phyloP scores from a whole-genome alignment of 345 rosid genomes.

The Combretum micranthum region DNA sequence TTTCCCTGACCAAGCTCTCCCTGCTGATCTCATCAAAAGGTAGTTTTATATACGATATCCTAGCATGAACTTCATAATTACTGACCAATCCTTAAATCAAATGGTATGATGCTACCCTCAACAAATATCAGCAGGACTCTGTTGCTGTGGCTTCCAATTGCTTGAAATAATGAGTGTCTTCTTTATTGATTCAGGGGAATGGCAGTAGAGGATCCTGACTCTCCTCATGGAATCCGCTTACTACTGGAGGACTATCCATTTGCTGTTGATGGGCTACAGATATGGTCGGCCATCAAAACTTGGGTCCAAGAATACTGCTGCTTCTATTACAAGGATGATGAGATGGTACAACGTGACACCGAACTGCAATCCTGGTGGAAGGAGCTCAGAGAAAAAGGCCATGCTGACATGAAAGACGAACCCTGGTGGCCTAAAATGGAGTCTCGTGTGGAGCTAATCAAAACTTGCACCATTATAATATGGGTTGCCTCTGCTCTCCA shows the following conservation, averaged over 20 bases:
- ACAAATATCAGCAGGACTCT: too few relatives aligned
- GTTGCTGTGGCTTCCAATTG: too few relatives aligned
- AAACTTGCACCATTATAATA: constrained; percentile 55
- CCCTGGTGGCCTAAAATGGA: constrained; percentile 76
- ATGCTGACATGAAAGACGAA: constrained; percentile 60
- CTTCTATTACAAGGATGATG: constrained; percentile 45
- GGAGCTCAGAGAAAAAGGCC: constrained; percentile 59
- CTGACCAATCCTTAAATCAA: too few relatives aligned
- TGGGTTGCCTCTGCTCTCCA: constrained; percentile 79
- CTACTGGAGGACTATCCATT: constrained; percentile 63
- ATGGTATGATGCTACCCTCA: too few relatives aligned
- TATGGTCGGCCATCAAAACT: constrained; percentile 58
- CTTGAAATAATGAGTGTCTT: too few relatives aligned
- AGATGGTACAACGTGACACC: constrained; percentile 29
- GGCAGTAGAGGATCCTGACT: constrained; percentile 53
- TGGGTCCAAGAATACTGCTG: constrained; percentile 59
- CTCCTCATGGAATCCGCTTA: constrained; percentile 49
- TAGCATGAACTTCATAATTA: too few relatives aligned
- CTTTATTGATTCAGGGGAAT: constrained; percentile 41
- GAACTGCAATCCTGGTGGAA: constrained; percentile 82
- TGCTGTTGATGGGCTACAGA: constrained; percentile 69
- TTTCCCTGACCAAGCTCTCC: constrained; percentile 63
- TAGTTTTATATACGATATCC: constrained; percentile 11
- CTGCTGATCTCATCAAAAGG: constrained; percentile 71
- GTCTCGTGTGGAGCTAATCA: constrained; percentile 33